phyloP scores from a whole-genome alignment of 257 asterid species.

The Buddleja alternifolia region DNA sequence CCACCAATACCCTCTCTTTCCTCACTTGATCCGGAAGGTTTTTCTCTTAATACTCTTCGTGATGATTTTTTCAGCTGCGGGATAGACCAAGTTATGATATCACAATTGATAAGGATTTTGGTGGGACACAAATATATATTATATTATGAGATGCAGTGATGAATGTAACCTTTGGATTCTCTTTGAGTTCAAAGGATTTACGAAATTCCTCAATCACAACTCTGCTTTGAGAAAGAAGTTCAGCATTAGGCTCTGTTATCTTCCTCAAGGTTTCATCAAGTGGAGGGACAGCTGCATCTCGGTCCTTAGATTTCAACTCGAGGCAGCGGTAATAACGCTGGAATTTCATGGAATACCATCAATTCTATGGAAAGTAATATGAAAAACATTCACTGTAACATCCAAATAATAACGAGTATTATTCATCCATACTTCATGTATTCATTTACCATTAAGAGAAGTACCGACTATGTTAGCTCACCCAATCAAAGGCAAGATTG shows the following conservation, averaged over 20 bases:
- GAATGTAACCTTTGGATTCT: slow-evolving; percentile 80
- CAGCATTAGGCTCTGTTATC: slow-evolving; percentile 82
- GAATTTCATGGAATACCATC: slow-evolving; percentile 17
- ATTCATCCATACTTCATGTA: neutral
- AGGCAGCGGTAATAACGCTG: slow-evolving; percentile 83
- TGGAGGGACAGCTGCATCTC: slow-evolving; percentile 79
- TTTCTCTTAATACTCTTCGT: slow-evolving; percentile 65
- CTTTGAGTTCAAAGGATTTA: slow-evolving; percentile 72
- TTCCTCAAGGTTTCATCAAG: slow-evolving; percentile 79
- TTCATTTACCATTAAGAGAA: slow-evolving; percentile 8
- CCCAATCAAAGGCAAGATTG: neutral
- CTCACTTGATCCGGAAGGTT: slow-evolving; percentile 72
- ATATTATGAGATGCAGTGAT: slow-evolving; percentile 7
- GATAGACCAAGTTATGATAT: slow-evolving; percentile 30
- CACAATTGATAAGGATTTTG: neutral
- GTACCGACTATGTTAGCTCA: neutral
- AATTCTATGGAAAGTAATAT: slow-evolving; percentile 2
- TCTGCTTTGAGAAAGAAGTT: slow-evolving; percentile 35
- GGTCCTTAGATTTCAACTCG: slow-evolving; percentile 84
- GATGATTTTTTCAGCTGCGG: slow-evolving; percentile 85
- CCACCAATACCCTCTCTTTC: slow-evolving; percentile 48
- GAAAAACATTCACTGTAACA: neutral
- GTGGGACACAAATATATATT: neutral
- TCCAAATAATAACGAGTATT: neutral
- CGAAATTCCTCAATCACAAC: slow-evolving; percentile 61